phyloP scores from a whole-genome alignment of 306 rosid species.

The Vicia sativa region DNA sequence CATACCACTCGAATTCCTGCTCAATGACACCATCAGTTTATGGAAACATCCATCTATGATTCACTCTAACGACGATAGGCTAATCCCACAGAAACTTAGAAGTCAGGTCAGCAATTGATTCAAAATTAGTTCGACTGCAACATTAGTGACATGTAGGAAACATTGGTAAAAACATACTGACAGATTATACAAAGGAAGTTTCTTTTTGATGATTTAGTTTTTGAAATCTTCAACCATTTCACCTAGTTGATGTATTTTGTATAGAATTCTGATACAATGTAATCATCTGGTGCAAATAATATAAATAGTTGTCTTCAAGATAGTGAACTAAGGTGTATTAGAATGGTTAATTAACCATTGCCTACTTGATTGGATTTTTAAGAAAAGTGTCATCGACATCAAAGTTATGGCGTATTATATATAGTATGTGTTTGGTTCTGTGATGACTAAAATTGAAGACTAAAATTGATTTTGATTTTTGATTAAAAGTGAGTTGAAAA shows the following conservation, averaged over 20 bases:
- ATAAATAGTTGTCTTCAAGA: background rate
- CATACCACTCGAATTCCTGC: constrained; percentile 8
- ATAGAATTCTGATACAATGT: background rate
- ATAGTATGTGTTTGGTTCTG: no score
- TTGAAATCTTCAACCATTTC: constrained; percentile 16
- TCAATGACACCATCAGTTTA: constrained; percentile 15
- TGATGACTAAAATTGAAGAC: no score
- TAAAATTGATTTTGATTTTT: no score
- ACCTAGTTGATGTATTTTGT: constrained; percentile 3
- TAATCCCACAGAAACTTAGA: constrained; percentile 6
- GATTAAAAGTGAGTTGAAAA: no score
- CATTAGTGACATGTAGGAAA: constrained; percentile 9
- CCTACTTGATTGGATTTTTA: background rate
- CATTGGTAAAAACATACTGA: background rate
- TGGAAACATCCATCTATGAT: background rate
- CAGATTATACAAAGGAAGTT: constrained; percentile 17
- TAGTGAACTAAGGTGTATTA: background rate
- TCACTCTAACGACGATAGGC: constrained; percentile 2
- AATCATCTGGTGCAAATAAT: constrained; percentile 4
- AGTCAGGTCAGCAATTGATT: background rate
- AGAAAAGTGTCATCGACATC: background rate
- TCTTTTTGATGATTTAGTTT: constrained; percentile 8
- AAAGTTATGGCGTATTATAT: background rate
- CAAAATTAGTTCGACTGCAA: background rate
- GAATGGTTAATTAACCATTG: background rate